Evolutionary conservation across 805 yeast species (phyloP), one percentile per base, ranked within the genome.

Genomic region (Hanseniaspora pseudoguilliermondii): DNA sequence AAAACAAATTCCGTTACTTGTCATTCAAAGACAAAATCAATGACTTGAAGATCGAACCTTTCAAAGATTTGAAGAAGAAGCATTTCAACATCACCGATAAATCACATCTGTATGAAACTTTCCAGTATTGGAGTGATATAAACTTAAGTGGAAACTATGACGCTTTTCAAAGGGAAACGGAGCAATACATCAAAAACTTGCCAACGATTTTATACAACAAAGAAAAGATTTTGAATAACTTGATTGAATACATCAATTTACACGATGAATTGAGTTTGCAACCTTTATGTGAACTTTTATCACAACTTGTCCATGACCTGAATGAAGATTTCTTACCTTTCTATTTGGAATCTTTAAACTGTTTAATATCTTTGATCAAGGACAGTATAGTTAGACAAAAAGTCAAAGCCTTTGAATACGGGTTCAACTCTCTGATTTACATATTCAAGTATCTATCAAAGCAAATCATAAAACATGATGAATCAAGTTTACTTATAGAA

Each of bases 21-120:
- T 86, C 96, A 0, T 93, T 91, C 66, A 80, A 83, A 60, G 95
- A 90, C 61, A 77, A 95, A 57, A 80, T 90, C 20, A 96, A 91
- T 60, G 73, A 84, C 20, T 79, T 91, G 57, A 83, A 83, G 63
- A 88, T 93, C 55, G 96, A 86, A 67, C 87, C 97, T 0, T 71
- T 76, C 25, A 72, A 77, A 58, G 76, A 76, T 52, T 68, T 82
- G 40, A 70, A 73, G 25, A 79, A 75, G 59, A 75, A 85, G 62
- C 83, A 81, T 0, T 83, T 80, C 63, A 85, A 84, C 63, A 79
- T 81, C 59, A 86, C 78, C 39, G 91, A 84, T 58, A 69, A 81
- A 2, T 88, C 96, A 1, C 90, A 85, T 67, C 86, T 90, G 61
- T 69, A 84, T 32, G 78, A 93, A 13, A 81, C 95, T 0, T 73